Conservation (phyloP, 495 filamentous ascomycete genomes). For the Parathielavia hyrcaniae region DNA sequence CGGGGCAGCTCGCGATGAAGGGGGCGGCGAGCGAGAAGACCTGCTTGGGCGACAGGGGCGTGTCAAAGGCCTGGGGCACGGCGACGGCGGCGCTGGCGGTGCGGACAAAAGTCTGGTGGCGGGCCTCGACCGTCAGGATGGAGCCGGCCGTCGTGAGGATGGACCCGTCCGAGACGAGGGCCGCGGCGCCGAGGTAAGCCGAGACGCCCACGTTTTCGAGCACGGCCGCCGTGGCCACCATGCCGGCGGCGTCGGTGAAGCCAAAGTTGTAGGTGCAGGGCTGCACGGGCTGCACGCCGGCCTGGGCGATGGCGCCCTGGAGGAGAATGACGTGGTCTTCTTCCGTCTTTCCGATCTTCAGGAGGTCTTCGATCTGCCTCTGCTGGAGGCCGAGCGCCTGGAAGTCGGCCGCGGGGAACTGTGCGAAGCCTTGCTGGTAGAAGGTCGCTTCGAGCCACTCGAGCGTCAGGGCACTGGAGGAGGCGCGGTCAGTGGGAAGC, state of each 20-base stretch:
- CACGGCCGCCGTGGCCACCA: conserved; percentile 54
- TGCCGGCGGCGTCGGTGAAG: conserved; percentile 52
- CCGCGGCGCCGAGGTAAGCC: conserved; percentile 57
- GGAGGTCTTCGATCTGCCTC: conserved; percentile 45
- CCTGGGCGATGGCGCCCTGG: conserved; percentile 47
- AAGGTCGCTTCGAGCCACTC: conserved; percentile 60
- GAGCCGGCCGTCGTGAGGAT: conserved; percentile 53
- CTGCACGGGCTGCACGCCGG: conserved; percentile 51
- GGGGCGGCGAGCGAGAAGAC: conserved; percentile 59
- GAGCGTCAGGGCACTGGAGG: conserved; percentile 52
- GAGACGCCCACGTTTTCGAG: conserved; percentile 59
- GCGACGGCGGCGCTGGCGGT: conserved; percentile 41
- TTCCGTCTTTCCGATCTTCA: conserved; percentile 50
- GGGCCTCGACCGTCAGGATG: conserved; percentile 56
- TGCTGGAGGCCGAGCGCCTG: conserved; percentile 47
- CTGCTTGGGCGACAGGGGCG: conserved; percentile 49
- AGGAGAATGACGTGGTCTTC: conserved; percentile 52
- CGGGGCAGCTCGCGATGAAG: conserved; percentile 56
- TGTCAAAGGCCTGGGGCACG: conserved; percentile 56
- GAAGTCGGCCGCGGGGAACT: conserved; percentile 56
- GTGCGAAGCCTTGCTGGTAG: conserved; percentile 55
- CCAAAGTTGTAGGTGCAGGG: conserved; percentile 58
- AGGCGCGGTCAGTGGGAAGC: conserved; percentile 10
- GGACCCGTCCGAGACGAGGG: conserved; percentile 46
- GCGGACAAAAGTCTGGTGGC: conserved; percentile 58